Evolutionary conservation across 306 rosid genomes (phyloP), one percentile per base, ranked within the genome.

Genomic region (Quillaja saponaria): DNA sequence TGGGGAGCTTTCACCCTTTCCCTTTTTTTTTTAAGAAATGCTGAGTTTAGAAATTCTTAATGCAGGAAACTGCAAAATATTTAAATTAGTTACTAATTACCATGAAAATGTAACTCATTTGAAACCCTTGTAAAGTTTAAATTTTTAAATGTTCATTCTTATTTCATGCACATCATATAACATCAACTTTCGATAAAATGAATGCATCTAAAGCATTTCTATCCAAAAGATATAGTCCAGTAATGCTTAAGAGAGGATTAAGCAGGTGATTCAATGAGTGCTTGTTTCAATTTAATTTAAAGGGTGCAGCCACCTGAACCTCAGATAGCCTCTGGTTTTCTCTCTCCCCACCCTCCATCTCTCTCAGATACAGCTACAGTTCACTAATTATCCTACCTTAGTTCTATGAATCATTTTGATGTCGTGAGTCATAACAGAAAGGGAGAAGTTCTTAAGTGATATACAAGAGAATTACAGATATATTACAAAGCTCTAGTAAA

Each of bases 61-160:
- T 14, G 54, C 25, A 13, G 55, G 58, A 64, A 40, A 14, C 10
- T 8, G 45, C 31, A 68, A 62, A n/a, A 3, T 44, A 45, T 31
- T 58, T 38, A 12, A 53, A 60, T 52, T 47, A 50, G 46, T 58
- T 71, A 15, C 13, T 19, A n/a, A n/a, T n/a, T n/a, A n/a, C n/a
- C n/a, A 55, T 2, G 49, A 48, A 55, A 67, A 62, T 13, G 15
- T 38, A 67, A 57, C 6, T 63, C 64, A 58, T 57, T 1, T 12
- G 17, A 58, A 28, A 38, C 13, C 4, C 14, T 11, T 38, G 17
- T 37, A 21, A 65, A 13, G 20, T 56, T 31, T 37, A 41, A 18
- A 49, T 31, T 38, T 66, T 10, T 52, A 25, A 18, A 13, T 47
- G n/a, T 39, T 11, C 25, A 58, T 54, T 31, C 49, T 55, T 13